Evolutionary conservation across 1,284 basidiomycete species (phyloP).

Genomic region (Melampsora larici-populina): DNA sequence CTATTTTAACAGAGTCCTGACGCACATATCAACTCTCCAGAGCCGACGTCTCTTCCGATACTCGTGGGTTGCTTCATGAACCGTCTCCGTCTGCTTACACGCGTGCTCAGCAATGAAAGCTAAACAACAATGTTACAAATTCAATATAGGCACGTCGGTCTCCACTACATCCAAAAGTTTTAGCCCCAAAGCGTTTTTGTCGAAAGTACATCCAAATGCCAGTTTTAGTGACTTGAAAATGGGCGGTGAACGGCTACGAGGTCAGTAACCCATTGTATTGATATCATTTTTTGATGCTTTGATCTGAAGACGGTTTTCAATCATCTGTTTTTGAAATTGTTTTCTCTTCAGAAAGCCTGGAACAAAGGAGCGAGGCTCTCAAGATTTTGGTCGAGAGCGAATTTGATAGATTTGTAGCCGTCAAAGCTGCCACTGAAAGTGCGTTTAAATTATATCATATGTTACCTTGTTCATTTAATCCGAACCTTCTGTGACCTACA

Average conservation of each 20-base stretch:
- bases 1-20: constrained; percentile 13
- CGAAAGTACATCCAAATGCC: constrained; percentile 88
- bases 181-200: constrained; percentile 89
- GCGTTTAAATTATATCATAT: constrained; percentile 47
- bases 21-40: neutral
- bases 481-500: neutral
- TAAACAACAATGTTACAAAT: constrained; percentile 47
- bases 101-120: constrained; percentile 6
- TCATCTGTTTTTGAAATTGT: neutral
- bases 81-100: neutral
- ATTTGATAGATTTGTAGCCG: constrained; percentile 95
- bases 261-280: constrained; percentile 16
- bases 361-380: constrained; percentile 85
- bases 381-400: constrained; percentile 94
- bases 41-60: constrained; percentile 28
- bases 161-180: constrained; percentile 88
- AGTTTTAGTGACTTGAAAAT: constrained; percentile 83
- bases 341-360: constrained; percentile 62
- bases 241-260: constrained; percentile 58
- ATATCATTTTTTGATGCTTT: neutral
- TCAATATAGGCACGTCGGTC: constrained; percentile 55
- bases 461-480: constrained; percentile 12
- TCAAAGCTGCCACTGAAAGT: constrained; percentile 95
- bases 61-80: constrained; percentile 6
- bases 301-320: constrained; percentile 62